Evolutionary conservation across 2,329 filamentous ascomycete species (phyloP), one percentile per base, ranked within the genome.

Genomic region (Epichloe sp.): DNA sequence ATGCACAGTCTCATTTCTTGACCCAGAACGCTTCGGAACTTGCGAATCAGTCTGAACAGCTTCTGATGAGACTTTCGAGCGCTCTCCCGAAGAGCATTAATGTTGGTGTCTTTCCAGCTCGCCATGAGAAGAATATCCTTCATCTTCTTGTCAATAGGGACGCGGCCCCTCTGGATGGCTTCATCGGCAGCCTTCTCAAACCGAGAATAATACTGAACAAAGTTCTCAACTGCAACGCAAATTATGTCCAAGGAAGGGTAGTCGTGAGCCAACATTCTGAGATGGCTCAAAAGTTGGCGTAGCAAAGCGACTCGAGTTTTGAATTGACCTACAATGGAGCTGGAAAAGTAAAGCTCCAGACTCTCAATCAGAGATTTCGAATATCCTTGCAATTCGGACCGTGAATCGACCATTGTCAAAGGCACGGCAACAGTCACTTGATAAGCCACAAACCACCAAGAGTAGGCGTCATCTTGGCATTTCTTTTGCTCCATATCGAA

Each of bases 61-160:
- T 95, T 96, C 60, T 85, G 81, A 63, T 98, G 93, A 19, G 90
- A 96, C 54, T 84, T 85, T 59, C 85, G 84, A 1, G 93, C 89
- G 65, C 91, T 97, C 62, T 96, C 89, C 57, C 84, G 80, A 15
- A 98, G 72, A 1, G 88, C 87, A 46, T 85, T 84, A 55, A 98
- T 94, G 61, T 97, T 98, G 21, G 88, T 95, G 59, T 98, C 93
- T 65, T 95, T 96, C 94, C 94, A 98, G 66, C 89, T 96, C 7
- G 90, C 89, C 59, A 98, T 73, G 49, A 95, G 80, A 15, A 98
- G 78, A n/a, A 96, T 83, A 58, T 97, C 87, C 63, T 86, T 91
- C 77, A 97, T 88, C 52, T 88, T 82, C 67, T 89, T 95, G 65
- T 97, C 91, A n/a, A 97, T 75, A 0, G 77, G 74, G 6, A 75